These are phyloP conservation scores for Phytopythium chamaehyphon DNA, from an alignment of 352 stramenopile species.

Conservation along the genomic window DNA sequence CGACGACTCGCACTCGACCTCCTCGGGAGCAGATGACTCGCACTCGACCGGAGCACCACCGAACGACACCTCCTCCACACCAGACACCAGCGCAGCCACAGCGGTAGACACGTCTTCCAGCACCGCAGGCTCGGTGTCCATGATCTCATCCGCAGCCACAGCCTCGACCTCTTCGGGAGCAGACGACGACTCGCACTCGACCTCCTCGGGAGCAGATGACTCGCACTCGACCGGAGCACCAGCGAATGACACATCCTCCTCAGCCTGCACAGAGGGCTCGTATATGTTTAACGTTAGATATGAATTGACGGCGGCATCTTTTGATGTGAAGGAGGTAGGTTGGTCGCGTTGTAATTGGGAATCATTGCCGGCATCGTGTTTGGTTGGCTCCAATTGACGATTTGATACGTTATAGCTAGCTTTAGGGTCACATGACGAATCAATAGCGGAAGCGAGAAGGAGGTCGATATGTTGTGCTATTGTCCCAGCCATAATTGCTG, in stretches of 20 bases:
- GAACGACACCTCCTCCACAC: not conserved
- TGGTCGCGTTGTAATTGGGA: too few relatives aligned
- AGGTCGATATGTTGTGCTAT: conserved; percentile 4
- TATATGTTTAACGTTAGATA: too few relatives aligned
- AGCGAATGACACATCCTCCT: not conserved
- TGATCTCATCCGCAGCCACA: not conserved
- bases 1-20: too few relatives aligned
- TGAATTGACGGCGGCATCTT: too few relatives aligned
- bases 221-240: not conserved
- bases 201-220: too few relatives aligned
- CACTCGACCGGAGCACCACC: too few relatives aligned
- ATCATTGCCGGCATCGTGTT: too few relatives aligned
- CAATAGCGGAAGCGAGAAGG: too few relatives aligned
- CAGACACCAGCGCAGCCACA: not conserved
- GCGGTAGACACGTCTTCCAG: not conserved
- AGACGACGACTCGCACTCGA: not conserved
- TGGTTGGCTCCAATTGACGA: too few relatives aligned
- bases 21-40: not conserved
- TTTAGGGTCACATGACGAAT: too few relatives aligned
- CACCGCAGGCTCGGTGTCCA: not conserved
- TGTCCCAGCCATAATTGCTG: conserved; percentile 16
- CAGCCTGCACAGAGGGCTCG: not conserved
- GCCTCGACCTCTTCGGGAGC: not conserved
- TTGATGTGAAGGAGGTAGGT: too few relatives aligned
- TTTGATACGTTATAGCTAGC: too few relatives aligned